Base-by-base conservation (phyloP, 257 asterid species). In the Nicotiana benthamiana region DNA sequence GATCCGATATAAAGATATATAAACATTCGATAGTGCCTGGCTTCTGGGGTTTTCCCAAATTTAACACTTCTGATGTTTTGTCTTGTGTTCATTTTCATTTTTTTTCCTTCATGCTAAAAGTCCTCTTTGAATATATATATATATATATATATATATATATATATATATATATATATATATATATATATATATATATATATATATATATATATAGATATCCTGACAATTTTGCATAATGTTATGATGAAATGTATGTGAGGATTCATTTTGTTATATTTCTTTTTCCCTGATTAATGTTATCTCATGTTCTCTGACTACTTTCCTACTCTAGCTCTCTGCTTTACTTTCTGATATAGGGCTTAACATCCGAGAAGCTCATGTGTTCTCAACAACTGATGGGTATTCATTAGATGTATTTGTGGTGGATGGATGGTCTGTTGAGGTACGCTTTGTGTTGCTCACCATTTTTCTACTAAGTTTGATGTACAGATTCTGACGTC, bases 361-460 rank as follows among this genome's bases (percentile, higher is more conserved):
- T 61, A 93, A 95, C 84, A 95, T 95, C 83, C 99, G 98, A 75
- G 99, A 93, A 88, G 99, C 99, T 88, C 99, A 95, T 90, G 96
- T 95, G 67, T 95, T 93, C 84, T 93, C 98, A 67, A 95, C 99
- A 51, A 84, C 83, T 15, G 99, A 95, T 89, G 97, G 97, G 83
- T 95, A 91, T 86, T 95, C 98, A 17, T 85, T 95, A 80, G 97
- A 92, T 77, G 97, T 93, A 59, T 95, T 95, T 89, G 97, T 91
- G 86, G 98, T 95, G 67, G 99, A 95, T 82, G 99, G 99, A 83
- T 95, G 98, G 99, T 91, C 87, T 79, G 76, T 80, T 68, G 98
- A 93, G 99, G 99, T 95, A 92, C 66, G 99, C 93, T 91, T 89
- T 64, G 76, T 81, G 32, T 54, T 72, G 22, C 83, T n/a, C 26